These are phyloP conservation scores for Dimargaris verticillata DNA, from an alignment of 192 early-diverging fungal genomes.

Conservation along the genomic window DNA sequence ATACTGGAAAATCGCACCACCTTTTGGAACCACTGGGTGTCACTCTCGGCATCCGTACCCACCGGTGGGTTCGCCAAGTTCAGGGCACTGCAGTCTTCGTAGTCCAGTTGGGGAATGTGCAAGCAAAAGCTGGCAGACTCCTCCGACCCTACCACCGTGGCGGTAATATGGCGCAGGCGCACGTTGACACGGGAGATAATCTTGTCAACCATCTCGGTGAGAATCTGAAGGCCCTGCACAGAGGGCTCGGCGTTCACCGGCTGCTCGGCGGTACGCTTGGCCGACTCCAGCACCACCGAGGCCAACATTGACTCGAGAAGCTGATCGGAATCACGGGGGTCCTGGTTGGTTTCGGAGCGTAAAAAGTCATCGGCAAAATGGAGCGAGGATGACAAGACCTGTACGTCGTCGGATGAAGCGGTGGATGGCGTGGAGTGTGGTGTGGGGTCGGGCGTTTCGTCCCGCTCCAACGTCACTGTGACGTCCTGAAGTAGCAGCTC, in stretches of 20 bases:
- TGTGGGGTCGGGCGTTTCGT: neutral
- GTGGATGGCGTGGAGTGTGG: constrained; percentile 19
- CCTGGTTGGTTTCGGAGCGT: constrained; percentile 25
- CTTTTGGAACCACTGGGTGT: constrained; percentile 9
- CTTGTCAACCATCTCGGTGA: constrained; percentile 68
- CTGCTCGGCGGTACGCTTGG: constrained; percentile 17
- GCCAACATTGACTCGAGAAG: constrained; percentile 24
- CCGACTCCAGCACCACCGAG: constrained; percentile 9
- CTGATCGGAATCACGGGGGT: neutral
- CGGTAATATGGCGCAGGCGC: constrained; percentile 27
- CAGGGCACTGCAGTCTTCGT: constrained; percentile 7
- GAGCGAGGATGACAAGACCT: constrained; percentile 61
- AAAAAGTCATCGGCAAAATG: constrained; percentile 83
- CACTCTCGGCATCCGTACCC: neutral
- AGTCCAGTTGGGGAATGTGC: constrained; percentile 1
- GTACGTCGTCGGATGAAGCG: constrained; percentile 34
- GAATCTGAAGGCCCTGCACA: constrained; percentile 51
- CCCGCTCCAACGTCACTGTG: constrained; percentile 27
- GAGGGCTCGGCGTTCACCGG: constrained; percentile 16
- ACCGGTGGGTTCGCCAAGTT: neutral
- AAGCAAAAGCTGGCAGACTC: neutral
- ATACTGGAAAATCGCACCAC: neutral
- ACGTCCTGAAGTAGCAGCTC: constrained; percentile 55
- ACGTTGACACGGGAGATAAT: constrained; percentile 69
- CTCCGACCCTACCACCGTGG: neutral